These are phyloP conservation scores for Termitomyces sp. DNA, from an alignment of 768 basidiomycete species.

Conservation along the genomic window DNA sequence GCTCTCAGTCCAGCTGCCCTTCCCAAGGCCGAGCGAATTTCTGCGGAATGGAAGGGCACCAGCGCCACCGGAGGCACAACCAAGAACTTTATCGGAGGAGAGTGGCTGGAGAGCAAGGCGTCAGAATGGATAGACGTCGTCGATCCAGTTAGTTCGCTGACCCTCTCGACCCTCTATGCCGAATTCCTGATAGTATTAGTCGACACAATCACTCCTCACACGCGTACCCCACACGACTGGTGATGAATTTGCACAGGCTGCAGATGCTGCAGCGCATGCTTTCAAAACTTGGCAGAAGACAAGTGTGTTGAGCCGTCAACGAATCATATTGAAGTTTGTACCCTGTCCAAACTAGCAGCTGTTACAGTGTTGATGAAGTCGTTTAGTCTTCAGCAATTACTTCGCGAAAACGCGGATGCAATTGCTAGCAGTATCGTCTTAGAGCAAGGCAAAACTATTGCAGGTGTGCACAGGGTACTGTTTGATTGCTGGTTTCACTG, in stretches of 20 bases:
- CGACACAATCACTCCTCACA: conserved; percentile 86
- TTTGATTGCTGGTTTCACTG: neutral
- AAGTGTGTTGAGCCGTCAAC: conserved; percentile 81
- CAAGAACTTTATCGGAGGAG: conserved; percentile 88
- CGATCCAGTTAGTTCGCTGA: conserved; percentile 69
- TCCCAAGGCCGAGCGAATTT: conserved; percentile 63
- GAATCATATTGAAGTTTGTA: conserved; percentile 81
- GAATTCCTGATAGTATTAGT: conserved; percentile 35
- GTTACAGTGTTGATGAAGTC: neutral
- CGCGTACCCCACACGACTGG: conserved; percentile 86
- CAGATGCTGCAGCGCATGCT: conserved; percentile 77
- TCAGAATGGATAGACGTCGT: conserved; percentile 80
- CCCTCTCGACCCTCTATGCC: neutral
- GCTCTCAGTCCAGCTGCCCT: conserved; percentile 52
- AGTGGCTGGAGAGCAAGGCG: conserved; percentile 81
- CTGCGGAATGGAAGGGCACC: conserved; percentile 82
- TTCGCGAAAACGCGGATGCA: conserved; percentile 81
- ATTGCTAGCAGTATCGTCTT: conserved; percentile 87
- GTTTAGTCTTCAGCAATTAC: conserved; percentile 77
- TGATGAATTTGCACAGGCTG: conserved; percentile 78
- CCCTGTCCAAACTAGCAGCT: conserved; percentile 7
- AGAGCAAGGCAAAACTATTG: conserved; percentile 93
- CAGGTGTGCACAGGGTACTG: conserved; percentile 40
- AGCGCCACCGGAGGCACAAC: conserved; percentile 80
- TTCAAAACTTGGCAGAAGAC: conserved; percentile 87